These are phyloP conservation scores for Xylariaceae sp. DNA, from an alignment of 2,329 filamentous ascomycete species.

Conservation along the genomic window DNA sequence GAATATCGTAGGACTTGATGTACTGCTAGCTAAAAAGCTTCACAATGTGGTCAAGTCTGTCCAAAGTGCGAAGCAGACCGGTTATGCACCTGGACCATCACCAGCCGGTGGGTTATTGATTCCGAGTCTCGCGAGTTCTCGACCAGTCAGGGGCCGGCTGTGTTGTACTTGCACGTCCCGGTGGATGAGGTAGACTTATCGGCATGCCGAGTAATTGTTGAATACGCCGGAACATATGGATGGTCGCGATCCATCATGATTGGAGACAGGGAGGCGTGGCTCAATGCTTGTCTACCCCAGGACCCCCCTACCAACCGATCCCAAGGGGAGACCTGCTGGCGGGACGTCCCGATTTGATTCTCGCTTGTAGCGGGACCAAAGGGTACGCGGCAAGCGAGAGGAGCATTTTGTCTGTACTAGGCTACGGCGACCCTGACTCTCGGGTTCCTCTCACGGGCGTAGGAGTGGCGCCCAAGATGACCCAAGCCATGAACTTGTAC, in stretches of 20 bases:
- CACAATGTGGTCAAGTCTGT: too few relatives aligned
- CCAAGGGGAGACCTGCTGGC: background rate
- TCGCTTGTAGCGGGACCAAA: background rate
- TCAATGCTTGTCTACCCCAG: background rate
- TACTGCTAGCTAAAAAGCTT: too few relatives aligned
- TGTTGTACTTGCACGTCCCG: background rate
- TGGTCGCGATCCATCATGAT: background rate
- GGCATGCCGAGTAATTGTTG: slow-evolving; percentile 1
- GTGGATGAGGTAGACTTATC: background rate
- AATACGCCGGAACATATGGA: background rate
- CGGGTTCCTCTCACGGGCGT: too few relatives aligned
- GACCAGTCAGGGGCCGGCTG: background rate
- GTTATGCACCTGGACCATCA: too few relatives aligned
- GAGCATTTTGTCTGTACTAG: background rate
- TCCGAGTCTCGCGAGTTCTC: too few relatives aligned
- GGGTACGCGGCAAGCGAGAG: background rate
- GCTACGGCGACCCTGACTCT: too few relatives aligned
- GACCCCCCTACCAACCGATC: background rate
- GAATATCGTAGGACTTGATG: too few relatives aligned
- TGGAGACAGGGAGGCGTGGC: slow-evolving; percentile 1
- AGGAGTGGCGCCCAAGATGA: too few relatives aligned
- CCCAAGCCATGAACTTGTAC: too few relatives aligned
- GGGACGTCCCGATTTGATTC: background rate
- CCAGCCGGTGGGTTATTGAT: too few relatives aligned
- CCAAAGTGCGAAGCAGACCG: too few relatives aligned